Percentiles rank a stretch among this genome's conserved stretches.
These are phyloP conservation scores for Setomelanomma holmii DNA, from an alignment of 2,329 filamentous ascomycete species.

Conservation along the genomic window DNA sequence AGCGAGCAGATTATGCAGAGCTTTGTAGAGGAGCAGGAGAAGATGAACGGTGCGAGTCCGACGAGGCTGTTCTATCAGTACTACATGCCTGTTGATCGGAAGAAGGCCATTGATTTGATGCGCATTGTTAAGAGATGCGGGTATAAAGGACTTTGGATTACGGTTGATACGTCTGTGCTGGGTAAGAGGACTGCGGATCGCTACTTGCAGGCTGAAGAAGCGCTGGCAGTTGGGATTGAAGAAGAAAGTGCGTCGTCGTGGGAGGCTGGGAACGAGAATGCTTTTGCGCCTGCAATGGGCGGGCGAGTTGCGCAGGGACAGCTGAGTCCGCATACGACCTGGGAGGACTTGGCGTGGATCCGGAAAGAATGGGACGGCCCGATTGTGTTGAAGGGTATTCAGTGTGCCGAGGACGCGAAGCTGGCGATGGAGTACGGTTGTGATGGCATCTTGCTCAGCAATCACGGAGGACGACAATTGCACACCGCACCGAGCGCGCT, in stretches of 20 bases:
- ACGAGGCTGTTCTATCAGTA: slow-evolving; percentile 45
- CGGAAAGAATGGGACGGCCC: slow-evolving; percentile 49
- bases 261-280: slow-evolving; percentile 61
- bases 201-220: slow-evolving; percentile 56
- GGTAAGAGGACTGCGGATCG: slow-evolving; percentile 46
- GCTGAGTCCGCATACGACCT: slow-evolving; percentile 56
- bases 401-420: slow-evolving; percentile 54
- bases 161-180: slow-evolving; percentile 45
- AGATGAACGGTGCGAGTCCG: slow-evolving; percentile 33
- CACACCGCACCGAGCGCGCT: slow-evolving; percentile 51
- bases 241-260: slow-evolving; percentile 58
- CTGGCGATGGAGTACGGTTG: slow-evolving; percentile 54
- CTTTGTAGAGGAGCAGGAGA: slow-evolving; percentile 32
- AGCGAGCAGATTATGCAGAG: slow-evolving; percentile 43
- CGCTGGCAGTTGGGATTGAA: slow-evolving; percentile 57
- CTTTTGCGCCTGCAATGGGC: slow-evolving; percentile 65
- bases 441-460: slow-evolving; percentile 59
- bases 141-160: slow-evolving; percentile 47
- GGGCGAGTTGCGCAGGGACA: slow-evolving; percentile 46
- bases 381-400: slow-evolving; percentile 56
- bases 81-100: slow-evolving; percentile 44
- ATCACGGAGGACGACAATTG: slow-evolving; percentile 62
- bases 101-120: slow-evolving; percentile 43
- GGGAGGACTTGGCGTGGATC: slow-evolving; percentile 57
- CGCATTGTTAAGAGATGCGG: slow-evolving; percentile 38